These are phyloP conservation scores for Scedosporium apiospermum DNA, from an alignment of 2,329 filamentous ascomycete species.

Conservation along the genomic window DNA sequence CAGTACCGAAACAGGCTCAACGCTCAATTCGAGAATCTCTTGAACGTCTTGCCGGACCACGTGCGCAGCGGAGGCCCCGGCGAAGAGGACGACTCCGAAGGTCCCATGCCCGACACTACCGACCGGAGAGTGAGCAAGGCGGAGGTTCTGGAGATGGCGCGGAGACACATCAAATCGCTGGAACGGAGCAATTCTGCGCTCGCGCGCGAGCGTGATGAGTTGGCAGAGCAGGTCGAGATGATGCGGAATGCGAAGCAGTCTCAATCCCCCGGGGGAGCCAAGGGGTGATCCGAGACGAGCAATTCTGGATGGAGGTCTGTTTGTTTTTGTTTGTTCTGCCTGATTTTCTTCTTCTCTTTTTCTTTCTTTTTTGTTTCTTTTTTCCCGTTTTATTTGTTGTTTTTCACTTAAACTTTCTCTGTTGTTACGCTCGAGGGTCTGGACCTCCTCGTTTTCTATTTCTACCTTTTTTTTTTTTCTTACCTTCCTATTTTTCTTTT, in stretches of 20 bases:
- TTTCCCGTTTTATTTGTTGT: too few species aligned
- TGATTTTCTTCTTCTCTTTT: not conserved
- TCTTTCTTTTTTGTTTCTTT: too few species aligned
- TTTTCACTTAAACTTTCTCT: too few species aligned
- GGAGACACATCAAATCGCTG: constrained; percentile 20
- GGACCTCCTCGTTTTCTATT: too few species aligned
- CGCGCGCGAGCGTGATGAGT: constrained; percentile 18
- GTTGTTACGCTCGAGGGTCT: too few species aligned
- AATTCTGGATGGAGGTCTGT: not conserved
- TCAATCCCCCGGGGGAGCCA: not conserved
- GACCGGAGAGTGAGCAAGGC: constrained; percentile 25
- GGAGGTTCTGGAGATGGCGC: constrained; percentile 25
- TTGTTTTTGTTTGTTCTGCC: not conserved
- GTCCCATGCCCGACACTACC: constrained; percentile 8
- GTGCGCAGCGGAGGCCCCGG: constrained; percentile 7
- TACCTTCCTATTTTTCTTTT: too few species aligned
- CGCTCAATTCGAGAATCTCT: constrained; percentile 20
- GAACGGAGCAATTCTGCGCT: constrained; percentile 20
- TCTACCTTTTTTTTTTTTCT: too few species aligned
- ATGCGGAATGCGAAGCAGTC: not conserved
- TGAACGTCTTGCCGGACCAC: constrained; percentile 17
- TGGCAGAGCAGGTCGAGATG: constrained; percentile 9
- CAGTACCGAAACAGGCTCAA: constrained; percentile 23
- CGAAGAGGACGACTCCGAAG: constrained; percentile 6
- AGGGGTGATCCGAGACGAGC: not conserved